phyloP scores from a whole-genome alignment of 148 eudicot genomes.

The Salicornia ramosissima region DNA sequence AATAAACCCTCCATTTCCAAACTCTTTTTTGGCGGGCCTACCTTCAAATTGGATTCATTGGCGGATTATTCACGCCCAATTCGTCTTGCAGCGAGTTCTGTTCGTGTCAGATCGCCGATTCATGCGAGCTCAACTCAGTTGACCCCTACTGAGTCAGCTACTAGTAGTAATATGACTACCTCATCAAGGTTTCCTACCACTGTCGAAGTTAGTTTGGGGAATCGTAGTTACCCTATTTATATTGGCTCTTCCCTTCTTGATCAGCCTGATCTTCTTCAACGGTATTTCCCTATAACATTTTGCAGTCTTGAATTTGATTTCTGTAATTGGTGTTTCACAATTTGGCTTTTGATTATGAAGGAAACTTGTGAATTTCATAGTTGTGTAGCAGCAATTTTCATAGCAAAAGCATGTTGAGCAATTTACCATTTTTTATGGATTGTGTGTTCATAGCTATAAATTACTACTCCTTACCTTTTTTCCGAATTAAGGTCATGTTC shows the following conservation, averaged over 20 bases:
- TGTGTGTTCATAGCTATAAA: too few relatives aligned
- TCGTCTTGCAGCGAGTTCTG: slow-evolving; percentile 3
- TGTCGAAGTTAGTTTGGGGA: slow-evolving; percentile 81
- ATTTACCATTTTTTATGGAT: too few relatives aligned
- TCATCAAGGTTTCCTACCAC: slow-evolving; percentile 42
- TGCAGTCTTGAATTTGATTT: not conserved
- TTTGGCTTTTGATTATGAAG: too few relatives aligned
- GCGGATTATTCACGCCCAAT: not conserved
- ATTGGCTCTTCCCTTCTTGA: slow-evolving; percentile 85
- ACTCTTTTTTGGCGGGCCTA: slow-evolving; percentile 17
- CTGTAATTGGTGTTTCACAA: not conserved
- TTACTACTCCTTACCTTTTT: too few relatives aligned
- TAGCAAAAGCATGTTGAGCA: not conserved
- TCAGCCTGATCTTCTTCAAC: slow-evolving; percentile 76
- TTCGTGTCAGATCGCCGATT: slow-evolving; percentile 25
- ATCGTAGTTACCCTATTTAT: slow-evolving; percentile 93
- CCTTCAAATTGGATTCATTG: slow-evolving; percentile 12
- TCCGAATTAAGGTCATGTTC: too few relatives aligned
- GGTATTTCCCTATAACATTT: slow-evolving; percentile 28
- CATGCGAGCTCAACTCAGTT: slow-evolving; percentile 45
- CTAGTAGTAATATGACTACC: slow-evolving; percentile 16
- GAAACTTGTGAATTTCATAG: too few relatives aligned
- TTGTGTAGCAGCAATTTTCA: too few relatives aligned
- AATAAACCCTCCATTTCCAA: slow-evolving; percentile 10
- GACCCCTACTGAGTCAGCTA: slow-evolving; percentile 35